Base-by-base conservation (phyloP, 345 rosid genomes). In the Corchorus olitorius region DNA sequence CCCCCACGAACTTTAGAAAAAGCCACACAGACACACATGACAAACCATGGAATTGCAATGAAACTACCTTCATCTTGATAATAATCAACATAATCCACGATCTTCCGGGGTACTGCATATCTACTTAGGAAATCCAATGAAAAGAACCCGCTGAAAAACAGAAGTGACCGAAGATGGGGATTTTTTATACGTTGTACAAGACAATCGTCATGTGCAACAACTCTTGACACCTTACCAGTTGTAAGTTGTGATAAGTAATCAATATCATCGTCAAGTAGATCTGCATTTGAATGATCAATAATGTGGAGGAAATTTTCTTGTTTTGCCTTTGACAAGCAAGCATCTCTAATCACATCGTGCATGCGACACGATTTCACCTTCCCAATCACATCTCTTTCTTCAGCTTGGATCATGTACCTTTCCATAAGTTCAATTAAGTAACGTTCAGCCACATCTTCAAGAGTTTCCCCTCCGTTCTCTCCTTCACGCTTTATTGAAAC, bases 341-440 rank as follows among this genome's bases (percentile, higher is more conserved):
- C 49, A 56, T 80, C 79, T 41, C 83, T 68, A 56, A 79, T 78
- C 2, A 79, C 68, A 20, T 82, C 83, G 63, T 83, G 81, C 37
- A 74, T 34, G 20, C 73, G 80, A 72, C 80, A 81, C 17, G 77
- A 65, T 50, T 65, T 52, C 0, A 73, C n/a, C 63, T 61, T 73
- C 43, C 52, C 73, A 11, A 4, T 6, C 14, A 13, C 12, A 53
- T 50, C 72, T 56, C 19, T 43, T 63, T 68, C 41, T 35, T 19
- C 84, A 22, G 66, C 81, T 37, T 81, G 62, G 66, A 86, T 82
- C 85, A 88, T 75, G 14, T 78, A 76, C 75, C 88, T 81, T 20
- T 76, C 68, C 0, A 68, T 55, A 58, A 88, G 72, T 74, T 81
- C 78, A 50, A 46, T 60, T 13, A 86, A 50, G 45, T 70, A 77